Evolutionary conservation across 306 rosid genomes (phyloP).

Genomic region (Glycine latifolia): DNA sequence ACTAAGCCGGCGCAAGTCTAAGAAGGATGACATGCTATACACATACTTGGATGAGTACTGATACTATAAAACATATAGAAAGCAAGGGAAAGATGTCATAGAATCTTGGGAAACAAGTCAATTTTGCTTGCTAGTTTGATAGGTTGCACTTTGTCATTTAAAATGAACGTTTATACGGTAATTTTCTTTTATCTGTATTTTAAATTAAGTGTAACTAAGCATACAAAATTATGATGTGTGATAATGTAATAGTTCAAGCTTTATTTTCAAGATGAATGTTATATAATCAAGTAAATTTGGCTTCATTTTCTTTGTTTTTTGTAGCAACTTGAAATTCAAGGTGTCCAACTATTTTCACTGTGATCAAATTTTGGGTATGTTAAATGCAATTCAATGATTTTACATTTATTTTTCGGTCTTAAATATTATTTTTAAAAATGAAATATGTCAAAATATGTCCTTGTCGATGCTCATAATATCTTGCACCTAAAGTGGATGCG

Average conservation of each 20-base stretch:
- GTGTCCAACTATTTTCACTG: conserved; percentile 1
- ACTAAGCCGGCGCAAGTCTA: conserved; percentile 96
- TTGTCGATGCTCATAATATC: conserved; percentile 44
- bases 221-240: conserved; percentile 33
- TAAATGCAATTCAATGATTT: conserved; percentile 6
- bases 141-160: conserved; percentile 40
- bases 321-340: conserved; percentile 9
- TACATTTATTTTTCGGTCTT: neutral
- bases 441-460: conserved; percentile 13
- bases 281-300: conserved; percentile 49
- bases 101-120: conserved; percentile 51
- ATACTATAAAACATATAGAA: conserved; percentile 44
- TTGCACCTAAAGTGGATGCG: conserved; percentile 42
- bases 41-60: conserved; percentile 94
- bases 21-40: conserved; percentile 91
- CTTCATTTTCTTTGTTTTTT: conserved; percentile 23
- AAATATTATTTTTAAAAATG: neutral
- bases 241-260: conserved; percentile 40
- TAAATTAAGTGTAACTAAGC: conserved; percentile 15
- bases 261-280: conserved; percentile 37
- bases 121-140: conserved; percentile 50
- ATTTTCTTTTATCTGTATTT: conserved; percentile 13
- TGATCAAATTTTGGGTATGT: neutral
- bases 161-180: conserved; percentile 36
- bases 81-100: conserved; percentile 44